Percentiles rank a stretch among this genome's conserved stretches.
phyloP scores from a whole-genome alignment of 2,329 filamentous ascomycete genomes.

The Xylariaceae sp. region DNA sequence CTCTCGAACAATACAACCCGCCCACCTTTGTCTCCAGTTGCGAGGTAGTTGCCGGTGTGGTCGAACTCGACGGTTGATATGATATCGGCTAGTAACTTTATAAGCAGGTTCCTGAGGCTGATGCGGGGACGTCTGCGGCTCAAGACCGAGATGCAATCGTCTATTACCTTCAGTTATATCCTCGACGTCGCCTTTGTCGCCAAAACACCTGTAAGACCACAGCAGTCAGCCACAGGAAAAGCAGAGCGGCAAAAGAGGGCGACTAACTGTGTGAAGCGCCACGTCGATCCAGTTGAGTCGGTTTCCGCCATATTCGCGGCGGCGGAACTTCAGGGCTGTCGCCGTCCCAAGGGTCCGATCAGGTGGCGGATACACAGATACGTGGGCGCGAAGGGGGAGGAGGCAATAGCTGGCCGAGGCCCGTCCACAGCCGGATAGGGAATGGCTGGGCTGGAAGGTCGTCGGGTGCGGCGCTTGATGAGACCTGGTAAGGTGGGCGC shows the following conservation, averaged over 20 bases:
- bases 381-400: neutral
- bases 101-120: no score
- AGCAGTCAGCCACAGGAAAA: conserved; percentile 14
- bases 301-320: conserved; percentile 11
- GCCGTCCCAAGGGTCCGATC: neutral
- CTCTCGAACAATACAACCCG: conserved; percentile 81
- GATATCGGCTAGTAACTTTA: conserved; percentile 72
- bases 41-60: conserved; percentile 82
- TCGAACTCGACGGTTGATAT: conserved; percentile 89
- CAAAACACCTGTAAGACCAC: conserved; percentile 71
- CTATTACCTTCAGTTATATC: conserved; percentile 96
- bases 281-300: conserved; percentile 10
- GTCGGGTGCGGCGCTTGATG: no score
- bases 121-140: no score
- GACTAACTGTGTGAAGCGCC: conserved; percentile 15
- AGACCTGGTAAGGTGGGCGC: no score
- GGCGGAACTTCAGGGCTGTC: neutral
- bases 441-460: no score
- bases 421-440: neutral
- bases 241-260: neutral
- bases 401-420: neutral
- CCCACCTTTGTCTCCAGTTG: conserved; percentile 84
- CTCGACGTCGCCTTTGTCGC: conserved; percentile 98
- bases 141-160: neutral
- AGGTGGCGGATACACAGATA: neutral